These are phyloP conservation scores for Filobasidium floriforme DNA, from an alignment of 768 basidiomycete genomes.

Conservation along the genomic window DNA sequence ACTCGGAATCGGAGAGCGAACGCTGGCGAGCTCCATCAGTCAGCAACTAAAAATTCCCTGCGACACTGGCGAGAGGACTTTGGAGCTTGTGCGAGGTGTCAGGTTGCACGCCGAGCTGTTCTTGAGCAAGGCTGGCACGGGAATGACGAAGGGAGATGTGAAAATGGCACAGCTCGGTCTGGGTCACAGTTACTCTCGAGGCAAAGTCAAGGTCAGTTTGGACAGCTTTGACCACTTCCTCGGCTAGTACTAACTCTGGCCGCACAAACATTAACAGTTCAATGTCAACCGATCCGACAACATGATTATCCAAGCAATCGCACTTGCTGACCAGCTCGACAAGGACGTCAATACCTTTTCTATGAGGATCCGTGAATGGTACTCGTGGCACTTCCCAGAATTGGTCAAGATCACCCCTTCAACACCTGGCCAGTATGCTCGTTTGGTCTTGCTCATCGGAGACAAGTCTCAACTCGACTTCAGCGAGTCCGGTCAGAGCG, in stretches of 20 bases:
- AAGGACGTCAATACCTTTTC: slow-evolving; percentile 98
- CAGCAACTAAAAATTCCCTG: slow-evolving; percentile 64
- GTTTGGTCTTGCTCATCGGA: slow-evolving; percentile 73
- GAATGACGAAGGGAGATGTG: slow-evolving; percentile 78
- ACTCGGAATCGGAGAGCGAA: slow-evolving; percentile 70
- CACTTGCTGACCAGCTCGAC: slow-evolving; percentile 95
- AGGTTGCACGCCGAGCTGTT: slow-evolving; percentile 84
- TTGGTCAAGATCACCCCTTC: slow-evolving; percentile 87
- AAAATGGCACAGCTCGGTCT: slow-evolving; percentile 90
- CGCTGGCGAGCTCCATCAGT: slow-evolving; percentile 70
- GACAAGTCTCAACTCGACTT: slow-evolving; percentile 65
- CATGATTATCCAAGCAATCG: slow-evolving; percentile 99
- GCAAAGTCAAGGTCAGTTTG: slow-evolving; percentile 72
- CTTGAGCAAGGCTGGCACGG: slow-evolving; percentile 55
- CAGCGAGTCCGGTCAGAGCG: slow-evolving; percentile 50
- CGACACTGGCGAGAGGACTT: slow-evolving; percentile 69
- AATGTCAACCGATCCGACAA: slow-evolving; percentile 63
- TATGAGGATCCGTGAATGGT: slow-evolving; percentile 98
- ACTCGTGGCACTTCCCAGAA: slow-evolving; percentile 98
- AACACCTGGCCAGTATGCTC: slow-evolving; percentile 85
- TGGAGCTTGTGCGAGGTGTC: slow-evolving; percentile 84
- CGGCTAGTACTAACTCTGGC: slow-evolving; percentile 52
- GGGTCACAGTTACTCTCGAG: slow-evolving; percentile 93
- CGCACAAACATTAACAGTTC: slow-evolving; percentile 29
- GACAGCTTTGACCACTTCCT: slow-evolving; percentile 53